Conservation (phyloP, 2,329 filamentous ascomycete genomes). For the Verticillium dahliae region DNA sequence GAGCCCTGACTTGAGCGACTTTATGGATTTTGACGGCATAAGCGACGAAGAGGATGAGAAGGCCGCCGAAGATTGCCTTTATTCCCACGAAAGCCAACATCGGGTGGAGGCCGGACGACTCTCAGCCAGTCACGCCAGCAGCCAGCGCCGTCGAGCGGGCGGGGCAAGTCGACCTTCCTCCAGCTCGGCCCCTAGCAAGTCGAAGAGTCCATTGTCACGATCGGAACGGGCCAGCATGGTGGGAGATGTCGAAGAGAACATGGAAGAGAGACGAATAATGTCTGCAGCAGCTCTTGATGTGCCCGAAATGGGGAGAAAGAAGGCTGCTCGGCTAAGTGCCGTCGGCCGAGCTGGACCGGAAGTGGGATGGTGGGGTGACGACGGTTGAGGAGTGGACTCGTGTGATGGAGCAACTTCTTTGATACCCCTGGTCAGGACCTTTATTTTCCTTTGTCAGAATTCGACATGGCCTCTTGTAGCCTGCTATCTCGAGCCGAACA, state of each 20-base stretch:
- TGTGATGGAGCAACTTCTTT: constrained; percentile 4
- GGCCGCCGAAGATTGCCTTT: constrained; percentile 1
- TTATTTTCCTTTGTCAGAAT: constrained; percentile 8
- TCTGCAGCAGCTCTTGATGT: not conserved
- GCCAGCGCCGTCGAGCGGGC: not conserved
- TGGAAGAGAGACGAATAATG: not conserved
- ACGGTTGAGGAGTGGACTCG: constrained; percentile 12
- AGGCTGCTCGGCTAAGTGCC: constrained; percentile 34
- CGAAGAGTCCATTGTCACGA: not conserved
- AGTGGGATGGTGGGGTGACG: constrained; percentile 33
- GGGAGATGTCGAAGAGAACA: not conserved
- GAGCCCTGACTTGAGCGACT: constrained; percentile 30
- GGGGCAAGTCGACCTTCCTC: not conserved
- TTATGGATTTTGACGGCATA: constrained; percentile 25
- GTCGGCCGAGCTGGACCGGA: constrained; percentile 25
- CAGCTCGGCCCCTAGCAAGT: not conserved
- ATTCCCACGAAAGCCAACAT: not conserved
- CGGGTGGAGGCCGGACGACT: not conserved
- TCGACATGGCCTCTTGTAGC: not conserved
- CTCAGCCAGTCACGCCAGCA: not conserved
- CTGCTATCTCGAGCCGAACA: not conserved
- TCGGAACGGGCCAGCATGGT: not conserved
- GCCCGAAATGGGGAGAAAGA: constrained; percentile 23
- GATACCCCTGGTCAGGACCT: constrained; percentile 10
- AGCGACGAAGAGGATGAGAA: constrained; percentile 14